Conservation (phyloP, 805 yeast genomes). For the Candida nanaspora region DNA sequence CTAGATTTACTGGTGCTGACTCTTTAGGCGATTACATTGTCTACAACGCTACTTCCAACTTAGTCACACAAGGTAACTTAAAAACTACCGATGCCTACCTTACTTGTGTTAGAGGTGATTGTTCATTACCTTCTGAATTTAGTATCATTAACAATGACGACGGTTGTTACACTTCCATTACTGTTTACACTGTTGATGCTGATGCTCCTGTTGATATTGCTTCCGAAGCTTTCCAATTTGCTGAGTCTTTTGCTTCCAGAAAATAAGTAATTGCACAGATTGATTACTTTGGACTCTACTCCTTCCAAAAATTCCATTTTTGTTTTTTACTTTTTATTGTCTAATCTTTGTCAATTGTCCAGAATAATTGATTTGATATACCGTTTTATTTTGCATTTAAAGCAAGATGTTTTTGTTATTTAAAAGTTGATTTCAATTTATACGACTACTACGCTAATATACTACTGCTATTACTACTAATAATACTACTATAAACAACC, state of each 20-base stretch:
- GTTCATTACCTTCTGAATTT: slow-evolving; percentile 33
- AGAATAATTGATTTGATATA: too few species aligned
- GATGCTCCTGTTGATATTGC: slow-evolving; percentile 23
- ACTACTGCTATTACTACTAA: background rate
- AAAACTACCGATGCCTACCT: slow-evolving; percentile 12
- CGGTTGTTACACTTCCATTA: slow-evolving; percentile 35
- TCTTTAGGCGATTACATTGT: slow-evolving; percentile 22
- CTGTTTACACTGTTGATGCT: slow-evolving; percentile 38
- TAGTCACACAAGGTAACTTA: slow-evolving; percentile 10
- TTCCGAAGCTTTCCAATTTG: background rate
- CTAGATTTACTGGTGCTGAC: slow-evolving; percentile 37
- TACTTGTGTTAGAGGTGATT: slow-evolving; percentile 31
- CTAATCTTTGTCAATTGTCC: too few species aligned
- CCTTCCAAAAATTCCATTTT: too few species aligned
- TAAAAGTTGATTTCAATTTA: background rate
- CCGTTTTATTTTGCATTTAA: background rate
- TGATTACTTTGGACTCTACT: too few species aligned
- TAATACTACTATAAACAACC: background rate
- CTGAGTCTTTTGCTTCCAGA: background rate
- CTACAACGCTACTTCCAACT: slow-evolving; percentile 30
- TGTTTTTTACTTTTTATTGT: too few species aligned
- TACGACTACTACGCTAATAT: background rate
- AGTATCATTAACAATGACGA: slow-evolving; percentile 13
- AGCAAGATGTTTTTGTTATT: background rate
- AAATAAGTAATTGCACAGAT: background rate